Evolutionary conservation across 257 asterid genomes (phyloP).

Genomic region (Hygrophila difformis): DNA sequence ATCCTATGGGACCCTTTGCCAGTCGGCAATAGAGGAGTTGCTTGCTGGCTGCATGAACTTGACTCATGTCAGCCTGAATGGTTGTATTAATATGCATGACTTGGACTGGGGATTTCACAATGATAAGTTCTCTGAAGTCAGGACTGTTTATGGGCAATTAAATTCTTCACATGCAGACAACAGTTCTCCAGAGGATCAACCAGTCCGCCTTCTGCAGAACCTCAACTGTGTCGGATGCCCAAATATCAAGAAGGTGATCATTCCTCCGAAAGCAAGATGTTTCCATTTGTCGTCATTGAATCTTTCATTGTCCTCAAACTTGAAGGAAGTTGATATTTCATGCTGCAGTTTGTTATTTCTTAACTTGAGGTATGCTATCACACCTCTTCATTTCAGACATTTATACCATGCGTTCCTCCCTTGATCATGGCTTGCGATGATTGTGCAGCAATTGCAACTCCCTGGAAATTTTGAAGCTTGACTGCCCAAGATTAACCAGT

Average conservation of each 20-base stretch:
- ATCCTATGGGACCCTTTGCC: slow-evolving; percentile 89
- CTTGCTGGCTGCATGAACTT: slow-evolving; percentile 80
- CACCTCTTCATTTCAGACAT: too few species aligned
- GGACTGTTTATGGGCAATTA: slow-evolving; percentile 17
- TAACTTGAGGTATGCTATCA: slow-evolving; percentile 64
- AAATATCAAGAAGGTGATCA: slow-evolving; percentile 78
- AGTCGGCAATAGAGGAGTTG: slow-evolving; percentile 82
- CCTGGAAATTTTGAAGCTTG: slow-evolving; percentile 78
- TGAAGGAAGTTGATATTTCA: slow-evolving; percentile 90
- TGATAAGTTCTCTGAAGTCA: slow-evolving; percentile 21
- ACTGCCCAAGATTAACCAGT: slow-evolving; percentile 81
- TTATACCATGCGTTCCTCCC: not conserved
- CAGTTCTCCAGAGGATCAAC: slow-evolving; percentile 22
- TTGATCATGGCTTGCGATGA: slow-evolving; percentile 14
- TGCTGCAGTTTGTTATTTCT: slow-evolving; percentile 71
- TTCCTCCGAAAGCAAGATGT: slow-evolving; percentile 78
- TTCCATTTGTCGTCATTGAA: slow-evolving; percentile 62
- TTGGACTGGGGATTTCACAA: slow-evolving; percentile 65
- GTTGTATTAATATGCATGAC: slow-evolving; percentile 91
- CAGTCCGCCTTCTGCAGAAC: slow-evolving; percentile 60
- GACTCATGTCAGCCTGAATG: slow-evolving; percentile 91
- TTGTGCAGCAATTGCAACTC: slow-evolving; percentile 76
- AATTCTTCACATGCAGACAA: slow-evolving; percentile 18
- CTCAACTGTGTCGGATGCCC: slow-evolving; percentile 97
- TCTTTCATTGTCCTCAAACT: slow-evolving; percentile 76